A percentile compares a stretch with the other conserved stretches of the same genome.
phyloP scores from a whole-genome alignment of 768 basidiomycete species.

The Neoboletus magnificus region DNA sequence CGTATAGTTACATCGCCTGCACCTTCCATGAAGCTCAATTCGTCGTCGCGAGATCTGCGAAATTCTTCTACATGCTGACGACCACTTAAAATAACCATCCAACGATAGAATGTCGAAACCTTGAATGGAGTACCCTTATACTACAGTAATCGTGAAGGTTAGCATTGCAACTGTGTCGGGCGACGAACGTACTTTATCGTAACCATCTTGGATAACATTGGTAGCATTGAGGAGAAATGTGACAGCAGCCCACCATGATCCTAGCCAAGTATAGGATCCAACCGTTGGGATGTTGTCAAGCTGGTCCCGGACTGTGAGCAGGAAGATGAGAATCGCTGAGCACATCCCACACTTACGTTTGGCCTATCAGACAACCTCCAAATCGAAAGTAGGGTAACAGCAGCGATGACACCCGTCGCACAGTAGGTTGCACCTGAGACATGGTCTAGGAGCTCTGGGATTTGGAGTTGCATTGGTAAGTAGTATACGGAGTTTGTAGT shows the following conservation, averaged over 20 bases:
- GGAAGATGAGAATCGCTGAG: too few relatives aligned
- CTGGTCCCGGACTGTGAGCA: constrained; percentile 4
- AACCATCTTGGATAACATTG: constrained; percentile 31
- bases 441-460: not conserved
- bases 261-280: constrained; percentile 23
- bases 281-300: constrained; percentile 32
- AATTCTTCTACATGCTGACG: constrained; percentile 38
- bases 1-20: not conserved
- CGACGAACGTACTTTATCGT: constrained; percentile 23
- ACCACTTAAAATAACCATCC: constrained; percentile 39
- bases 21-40: constrained; percentile 34
- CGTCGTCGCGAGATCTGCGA: constrained; percentile 39
- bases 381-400: not conserved
- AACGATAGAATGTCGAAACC: constrained; percentile 27
- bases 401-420: not conserved
- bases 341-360: not conserved
- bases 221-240: constrained; percentile 16
- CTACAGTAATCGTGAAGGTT: constrained; percentile 8
- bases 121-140: constrained; percentile 32
- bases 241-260: constrained; percentile 27
- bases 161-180: not conserved
- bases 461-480: not conserved
- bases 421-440: not conserved
- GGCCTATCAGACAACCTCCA: not conserved
- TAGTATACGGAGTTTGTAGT: not conserved